phyloP scores from a whole-genome alignment of 192 early-diverging fungal species.

The Gonapodya sp. region DNA sequence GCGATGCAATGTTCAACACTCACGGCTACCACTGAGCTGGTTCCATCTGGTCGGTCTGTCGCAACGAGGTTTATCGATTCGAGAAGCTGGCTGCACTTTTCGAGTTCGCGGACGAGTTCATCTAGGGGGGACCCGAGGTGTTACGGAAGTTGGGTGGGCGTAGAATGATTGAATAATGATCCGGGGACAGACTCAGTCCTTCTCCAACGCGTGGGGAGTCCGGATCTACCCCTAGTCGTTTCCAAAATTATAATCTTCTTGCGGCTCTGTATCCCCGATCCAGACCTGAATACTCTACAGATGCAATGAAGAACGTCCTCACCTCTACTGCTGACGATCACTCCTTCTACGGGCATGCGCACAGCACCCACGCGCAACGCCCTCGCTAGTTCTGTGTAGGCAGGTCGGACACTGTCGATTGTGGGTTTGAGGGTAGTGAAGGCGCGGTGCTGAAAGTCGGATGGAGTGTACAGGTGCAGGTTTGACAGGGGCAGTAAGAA shows the following conservation, averaged over 20 bases:
- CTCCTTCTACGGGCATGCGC: background rate
- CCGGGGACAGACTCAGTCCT: too few relatives aligned
- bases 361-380: background rate
- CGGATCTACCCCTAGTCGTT: too few relatives aligned
- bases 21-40: background rate
- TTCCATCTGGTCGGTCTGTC: background rate
- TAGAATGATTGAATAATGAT: too few relatives aligned
- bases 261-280: too few relatives aligned
- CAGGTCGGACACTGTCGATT: background rate
- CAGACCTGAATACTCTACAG: too few relatives aligned
- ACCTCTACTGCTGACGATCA: background rate
- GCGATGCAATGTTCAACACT: too few relatives aligned
- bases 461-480: too few relatives aligned
- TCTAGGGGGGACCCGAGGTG: background rate
- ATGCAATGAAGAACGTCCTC: background rate
- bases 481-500: background rate
- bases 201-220: too few relatives aligned
- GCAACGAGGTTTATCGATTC: background rate
- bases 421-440: background rate
- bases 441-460: background rate
- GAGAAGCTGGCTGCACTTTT: background rate
- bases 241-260: too few relatives aligned
- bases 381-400: background rate
- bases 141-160: too few relatives aligned
- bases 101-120: background rate